Base-by-base conservation (phyloP, 2,329 filamentous ascomycete genomes). In the Talaromyces sp. region DNA sequence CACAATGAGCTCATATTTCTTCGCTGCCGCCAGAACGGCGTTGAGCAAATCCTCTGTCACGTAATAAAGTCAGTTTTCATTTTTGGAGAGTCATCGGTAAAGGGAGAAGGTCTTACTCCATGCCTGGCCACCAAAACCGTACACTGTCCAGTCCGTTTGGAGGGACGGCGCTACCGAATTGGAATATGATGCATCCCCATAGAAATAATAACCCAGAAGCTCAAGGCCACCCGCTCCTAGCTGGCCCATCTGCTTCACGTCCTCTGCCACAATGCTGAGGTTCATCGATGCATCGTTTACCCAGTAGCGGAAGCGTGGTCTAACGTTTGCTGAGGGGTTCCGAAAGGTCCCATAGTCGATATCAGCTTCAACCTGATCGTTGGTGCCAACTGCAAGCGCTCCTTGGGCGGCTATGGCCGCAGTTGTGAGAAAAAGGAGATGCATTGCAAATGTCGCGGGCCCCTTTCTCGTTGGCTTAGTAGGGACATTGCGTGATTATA, bases 171-270 rank as follows among this genome's bases (percentile, higher is more conserved):
- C n/a, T 13, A 5, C 6, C 31, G n/a, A 3, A 21, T 38, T 50
- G 14, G 27, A 29, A 35, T 31, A 24, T 19, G 27, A 32, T 4
- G 49, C n/a, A 38, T 38, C 64, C 32, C 75, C 75, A 62, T 78
- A 78, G 4, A 71, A 66, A 63, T 77, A 79, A 54, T 73, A 78
- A 0, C 71, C 71, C 0, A 78, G 65, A 2, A 78, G 63, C 46
- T 79, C 75, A 4, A 78, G 64, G 1, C 76, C 77, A 7, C 75
- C 76, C 3, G 72, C 71, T 1, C 77, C 76, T 31, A 73, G 63
- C 1, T 62, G 56, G 9, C 67, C 71, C 11, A 69, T 69, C 10
- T 67, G 64, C 10, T 64, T 63, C 27, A 78, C 69, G 59, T 78
- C 73, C 5, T 65, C 60, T n/a, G 66, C 65, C 0, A 77, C 64